Evolutionary conservation across 345 rosid genomes (phyloP).

Genomic region (Arabidopsis arenosa): DNA sequence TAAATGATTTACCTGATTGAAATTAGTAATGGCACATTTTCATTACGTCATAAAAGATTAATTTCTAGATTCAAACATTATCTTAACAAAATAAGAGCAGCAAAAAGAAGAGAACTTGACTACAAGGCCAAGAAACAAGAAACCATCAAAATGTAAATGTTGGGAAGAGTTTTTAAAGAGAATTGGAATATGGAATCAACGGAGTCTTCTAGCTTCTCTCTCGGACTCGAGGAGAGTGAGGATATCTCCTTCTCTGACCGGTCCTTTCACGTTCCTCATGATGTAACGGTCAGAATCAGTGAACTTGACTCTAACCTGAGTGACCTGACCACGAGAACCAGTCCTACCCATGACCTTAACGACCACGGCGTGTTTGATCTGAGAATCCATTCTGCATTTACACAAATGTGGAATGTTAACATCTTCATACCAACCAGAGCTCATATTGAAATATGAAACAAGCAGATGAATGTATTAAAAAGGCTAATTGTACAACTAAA

Average conservation of each 20-base stretch:
- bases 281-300: conserved; percentile 51
- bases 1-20: not conserved
- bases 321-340: conserved; percentile 50
- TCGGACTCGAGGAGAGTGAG: conserved; percentile 86
- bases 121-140: conserved; percentile 23
- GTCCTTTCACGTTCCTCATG: conserved; percentile 92
- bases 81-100: conserved; percentile 22
- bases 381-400: conserved; percentile 70
- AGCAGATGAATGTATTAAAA: not conserved
- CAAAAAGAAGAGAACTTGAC: not conserved
- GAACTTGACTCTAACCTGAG: conserved; percentile 52
- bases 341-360: conserved; percentile 74
- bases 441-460: not conserved
- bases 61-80: conserved; percentile 30
- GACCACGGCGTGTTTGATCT: conserved; percentile 79
- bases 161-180: not conserved
- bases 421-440: not conserved
- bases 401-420: not conserved
- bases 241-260: conserved; percentile 82
- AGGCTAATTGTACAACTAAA: not conserved
- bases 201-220: conserved; percentile 90
- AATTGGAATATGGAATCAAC: conserved; percentile 45
- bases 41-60: not conserved
- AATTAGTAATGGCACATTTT: not conserved
- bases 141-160: conserved; percentile 26